A percentile compares a stretch with the other conserved stretches of the same genome.
Conservation (phyloP, 2,329 filamentous ascomycete genomes). For the Setomelanomma holmii region DNA sequence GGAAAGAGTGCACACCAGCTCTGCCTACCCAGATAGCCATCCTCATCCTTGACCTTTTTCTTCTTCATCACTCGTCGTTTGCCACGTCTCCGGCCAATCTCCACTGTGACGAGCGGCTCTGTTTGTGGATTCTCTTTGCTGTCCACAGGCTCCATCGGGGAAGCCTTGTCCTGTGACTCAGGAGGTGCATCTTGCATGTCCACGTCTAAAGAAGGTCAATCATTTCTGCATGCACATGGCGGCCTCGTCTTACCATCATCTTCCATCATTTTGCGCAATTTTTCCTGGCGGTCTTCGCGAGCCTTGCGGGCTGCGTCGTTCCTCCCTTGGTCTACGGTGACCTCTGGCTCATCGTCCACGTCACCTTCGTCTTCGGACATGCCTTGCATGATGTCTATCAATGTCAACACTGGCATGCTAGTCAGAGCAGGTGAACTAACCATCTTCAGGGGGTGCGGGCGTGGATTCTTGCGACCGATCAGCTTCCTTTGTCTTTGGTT, state of each 20-base stretch:
- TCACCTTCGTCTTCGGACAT: conserved; percentile 56
- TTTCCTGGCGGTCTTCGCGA: conserved; percentile 70
- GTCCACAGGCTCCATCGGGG: conserved; percentile 25
- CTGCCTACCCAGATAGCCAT: conserved; percentile 82
- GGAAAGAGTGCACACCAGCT: conserved; percentile 4
- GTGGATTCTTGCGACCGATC: conserved; percentile 53
- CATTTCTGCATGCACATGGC: background rate
- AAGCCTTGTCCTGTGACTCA: conserved; percentile 48
- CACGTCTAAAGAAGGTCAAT: conserved; percentile 54
- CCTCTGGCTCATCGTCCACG: conserved; percentile 35
- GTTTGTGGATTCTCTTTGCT: conserved; percentile 28
- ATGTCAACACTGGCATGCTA: conserved; percentile 30
- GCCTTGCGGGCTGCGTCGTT: conserved; percentile 48
- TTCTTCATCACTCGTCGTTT: conserved; percentile 85
- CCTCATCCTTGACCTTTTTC: conserved; percentile 83
- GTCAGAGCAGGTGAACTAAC: conserved; percentile 35
- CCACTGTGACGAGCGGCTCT: conserved; percentile 55
- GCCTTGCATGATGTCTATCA: conserved; percentile 59
- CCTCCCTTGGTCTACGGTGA: conserved; percentile 42
- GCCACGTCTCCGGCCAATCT: conserved; percentile 74
- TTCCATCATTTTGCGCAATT: conserved; percentile 78
- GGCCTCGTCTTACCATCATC: conserved; percentile 59
- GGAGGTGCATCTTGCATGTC: conserved; percentile 64
- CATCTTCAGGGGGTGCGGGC: conserved; percentile 57
- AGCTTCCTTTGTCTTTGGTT: conserved; percentile 60